Base-by-base conservation (phyloP, 495 filamentous ascomycete species). In the Margaritispora aquatica region DNA sequence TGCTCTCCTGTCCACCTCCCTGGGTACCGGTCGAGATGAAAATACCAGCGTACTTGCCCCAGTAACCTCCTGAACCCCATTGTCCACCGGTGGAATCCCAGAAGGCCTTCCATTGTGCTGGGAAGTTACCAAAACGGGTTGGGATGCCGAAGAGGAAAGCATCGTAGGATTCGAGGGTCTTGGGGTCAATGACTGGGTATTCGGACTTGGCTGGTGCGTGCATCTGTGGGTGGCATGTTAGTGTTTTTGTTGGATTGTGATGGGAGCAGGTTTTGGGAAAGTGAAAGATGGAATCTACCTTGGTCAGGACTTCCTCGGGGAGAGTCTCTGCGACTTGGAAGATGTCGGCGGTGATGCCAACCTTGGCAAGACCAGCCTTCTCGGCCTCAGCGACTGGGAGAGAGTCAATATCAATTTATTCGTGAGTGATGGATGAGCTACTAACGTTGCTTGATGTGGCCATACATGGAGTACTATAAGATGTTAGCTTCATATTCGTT, bases 111-210 rank as follows among this genome's bases (percentile, higher is more conserved):
- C 88, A 97, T 76, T 98, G 94, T 26, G 87, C 92, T 41, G 94
- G 92, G 81, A 96, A 96, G 84, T 96, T 99, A 71, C 94, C 94
- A 77, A 89, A 99, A 57, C 94, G 87, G n/a, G 94, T 99, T 27
- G 94, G 94, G 73, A 99, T 92, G 66, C 95, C 95, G 62, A 99
- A 82, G 36, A 99, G 86, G 75, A 99, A 86, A 69, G 79, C 94
- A 69, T 97, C 92, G 77, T 94, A 97, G 56, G 82, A 58, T 61
- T 83, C 78, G n/a, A 97, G 84, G 13, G 72, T 77, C 4, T 77
- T 69, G 22, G 90, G 85, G 68, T 87, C 83, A 66, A 86, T 75
- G 54, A 86, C 69, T 31, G 90, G 84, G 73, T 90, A 77, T 69
- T 80, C 77, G 55, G 78, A 67, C 80, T 96, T 94, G 62, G 85